A percentile compares a stretch with the other conserved stretches of the same genome.
Evolutionary conservation across 352 stramenopile genomes (phyloP).

Genomic region (Pythium monospermum): DNA sequence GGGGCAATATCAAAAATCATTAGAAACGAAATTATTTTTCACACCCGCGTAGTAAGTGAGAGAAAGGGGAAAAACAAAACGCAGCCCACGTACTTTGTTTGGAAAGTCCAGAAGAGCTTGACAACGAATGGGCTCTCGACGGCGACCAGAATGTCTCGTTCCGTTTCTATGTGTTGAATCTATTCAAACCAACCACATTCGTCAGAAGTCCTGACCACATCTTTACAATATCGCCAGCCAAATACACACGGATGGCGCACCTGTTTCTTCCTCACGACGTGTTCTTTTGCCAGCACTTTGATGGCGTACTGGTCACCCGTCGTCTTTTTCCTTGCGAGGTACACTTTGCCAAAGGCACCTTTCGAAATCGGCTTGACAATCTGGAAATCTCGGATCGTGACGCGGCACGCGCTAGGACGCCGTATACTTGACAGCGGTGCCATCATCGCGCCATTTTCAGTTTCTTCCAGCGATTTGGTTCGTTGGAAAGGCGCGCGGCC

Average conservation of each 20-base stretch:
- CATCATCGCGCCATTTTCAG: conserved; percentile 27
- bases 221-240: neutral
- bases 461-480: conserved; percentile 75
- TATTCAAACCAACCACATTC: conserved; percentile 20
- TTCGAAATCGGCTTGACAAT: conserved; percentile 89
- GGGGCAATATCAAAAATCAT: neutral
- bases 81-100: conserved; percentile 61
- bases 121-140: conserved; percentile 89
- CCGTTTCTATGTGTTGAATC: conserved; percentile 83
- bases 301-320: conserved; percentile 89
- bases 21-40: neutral
- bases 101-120: conserved; percentile 89
- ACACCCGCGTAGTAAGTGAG: neutral
- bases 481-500: conserved; percentile 46
- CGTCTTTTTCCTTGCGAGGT: conserved; percentile 80
- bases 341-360: conserved; percentile 87
- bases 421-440: conserved; percentile 7
- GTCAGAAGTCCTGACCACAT: too few species aligned
- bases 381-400: conserved; percentile 82
- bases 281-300: conserved; percentile 88
- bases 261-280: conserved; percentile 87
- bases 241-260: conserved; percentile 20
- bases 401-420: conserved; percentile 40
- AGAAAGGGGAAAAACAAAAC: neutral
- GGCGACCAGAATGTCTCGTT: conserved; percentile 84